Evolutionary conservation across 352 stramenopile genomes (phyloP).

Genomic region (Phytophthora fragariae): DNA sequence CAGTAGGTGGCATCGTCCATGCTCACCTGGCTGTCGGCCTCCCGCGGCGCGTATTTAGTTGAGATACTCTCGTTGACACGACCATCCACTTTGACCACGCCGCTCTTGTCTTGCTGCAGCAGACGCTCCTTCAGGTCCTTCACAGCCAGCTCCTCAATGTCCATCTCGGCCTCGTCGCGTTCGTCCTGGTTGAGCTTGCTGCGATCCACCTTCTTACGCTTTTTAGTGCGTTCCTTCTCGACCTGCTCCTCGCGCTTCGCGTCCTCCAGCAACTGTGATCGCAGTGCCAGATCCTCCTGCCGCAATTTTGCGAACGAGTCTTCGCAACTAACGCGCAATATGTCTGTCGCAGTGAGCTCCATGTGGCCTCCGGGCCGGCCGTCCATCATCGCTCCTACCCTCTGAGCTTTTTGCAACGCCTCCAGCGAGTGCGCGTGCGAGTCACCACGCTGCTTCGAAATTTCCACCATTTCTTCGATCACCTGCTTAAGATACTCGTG

Average conservation of each 20-base stretch:
- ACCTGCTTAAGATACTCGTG: slow-evolving; percentile 89
- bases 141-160: slow-evolving; percentile 81
- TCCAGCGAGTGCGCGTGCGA: slow-evolving; percentile 56
- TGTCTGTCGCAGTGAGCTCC: slow-evolving; percentile 80
- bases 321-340: slow-evolving; percentile 86
- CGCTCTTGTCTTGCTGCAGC: slow-evolving; percentile 79
- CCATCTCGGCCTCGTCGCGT: slow-evolving; percentile 88
- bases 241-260: slow-evolving; percentile 77
- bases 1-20: slow-evolving; percentile 87
- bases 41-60: slow-evolving; percentile 50
- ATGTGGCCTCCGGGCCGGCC: slow-evolving; percentile 32
- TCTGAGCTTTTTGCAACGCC: slow-evolving; percentile 54
- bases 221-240: slow-evolving; percentile 85
- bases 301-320: slow-evolving; percentile 75
- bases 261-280: slow-evolving; percentile 73
- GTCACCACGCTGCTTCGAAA: slow-evolving; percentile 80
- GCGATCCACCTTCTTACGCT: slow-evolving; percentile 88
- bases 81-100: slow-evolving; percentile 73
- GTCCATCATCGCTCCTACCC: slow-evolving; percentile 20
- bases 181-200: slow-evolving; percentile 82
- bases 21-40: slow-evolving; percentile 77
- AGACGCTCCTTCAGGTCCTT: slow-evolving; percentile 88
- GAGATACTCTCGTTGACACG: slow-evolving; percentile 87
- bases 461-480: slow-evolving; percentile 87
- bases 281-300: slow-evolving; percentile 71